Base-by-base conservation (phyloP, 31 red algal species). In the Asparagopsis taxiformis region DNA sequence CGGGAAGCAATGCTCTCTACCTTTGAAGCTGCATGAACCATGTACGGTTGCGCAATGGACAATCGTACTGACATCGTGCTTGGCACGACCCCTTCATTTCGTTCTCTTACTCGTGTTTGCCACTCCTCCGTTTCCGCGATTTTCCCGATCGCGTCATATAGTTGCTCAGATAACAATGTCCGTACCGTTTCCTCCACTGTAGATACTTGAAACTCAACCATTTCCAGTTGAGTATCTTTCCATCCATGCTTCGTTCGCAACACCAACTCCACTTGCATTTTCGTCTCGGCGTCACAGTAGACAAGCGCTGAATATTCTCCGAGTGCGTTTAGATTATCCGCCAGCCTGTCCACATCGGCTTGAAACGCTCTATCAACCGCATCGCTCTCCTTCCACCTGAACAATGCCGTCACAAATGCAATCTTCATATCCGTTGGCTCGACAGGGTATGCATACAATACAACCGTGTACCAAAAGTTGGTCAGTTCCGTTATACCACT, bases 361-460 rank as follows among this genome's bases (percentile, higher is more conserved):
- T 55, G 31, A 30, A 65, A 62, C 59, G 20, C 41, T 28, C 21
- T 19, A 8, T 30, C 21, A 17, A 6, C 34, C 21, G 41, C 35
- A 10, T 51, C 73, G 19, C 46, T 61, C 11, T 59, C 39, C 28
- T 74, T 65, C 17, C 52, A 53, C 1, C 16, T 20, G 44, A 61
- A 84, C 59, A 84, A 35, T 58, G 67, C 68, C 9, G 54, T 66
- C 1, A 84, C 79, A 54, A 84, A 84, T 16, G 6, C 48, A 33
- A 84, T 73, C 24, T 55, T 36, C 79, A 84, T 84, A 11, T 84
- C 58, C 20, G 8, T 31, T 30, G 79, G 68, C 33, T 84, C 79
- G 22, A 31, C 22, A 13, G 79, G 79, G 49, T 65, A 84, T 7
- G 43, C 26, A 59, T 57, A 84, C 37, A 84, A 35, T 19, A 49